Conservation (phyloP, 2,329 filamentous ascomycete genomes). For the Phyllosticta citrichinensis region DNA sequence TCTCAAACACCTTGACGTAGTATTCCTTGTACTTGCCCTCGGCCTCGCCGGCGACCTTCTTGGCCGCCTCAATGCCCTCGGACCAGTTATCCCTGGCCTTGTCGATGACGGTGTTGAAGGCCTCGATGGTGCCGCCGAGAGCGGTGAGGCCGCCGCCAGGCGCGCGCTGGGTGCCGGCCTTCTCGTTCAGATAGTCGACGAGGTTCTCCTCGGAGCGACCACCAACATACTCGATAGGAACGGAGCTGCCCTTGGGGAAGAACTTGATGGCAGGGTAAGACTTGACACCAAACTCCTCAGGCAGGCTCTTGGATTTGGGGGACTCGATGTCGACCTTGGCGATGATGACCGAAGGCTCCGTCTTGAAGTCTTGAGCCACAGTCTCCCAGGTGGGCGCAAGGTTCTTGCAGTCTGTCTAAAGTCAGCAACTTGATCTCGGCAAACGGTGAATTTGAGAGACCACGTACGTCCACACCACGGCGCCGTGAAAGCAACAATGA, state of each 20-base stretch:
- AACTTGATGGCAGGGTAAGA: constrained; percentile 97
- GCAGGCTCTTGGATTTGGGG: constrained; percentile 69
- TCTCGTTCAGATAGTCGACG: constrained; percentile 73
- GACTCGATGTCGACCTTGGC: constrained; percentile 95
- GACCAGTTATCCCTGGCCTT: constrained; percentile 56
- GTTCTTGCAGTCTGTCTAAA: constrained; percentile 75
- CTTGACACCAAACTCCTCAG: constrained; percentile 64
- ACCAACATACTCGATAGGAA: constrained; percentile 60
- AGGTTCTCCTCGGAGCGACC: constrained; percentile 69
- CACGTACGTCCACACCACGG: constrained; percentile 96
- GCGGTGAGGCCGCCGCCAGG: constrained; percentile 70
- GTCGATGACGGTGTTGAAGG: constrained; percentile 64
- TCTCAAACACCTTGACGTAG: constrained; percentile 85
- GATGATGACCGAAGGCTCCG: constrained; percentile 69
- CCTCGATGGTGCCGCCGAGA: constrained; percentile 70
- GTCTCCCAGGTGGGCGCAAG: constrained; percentile 87
- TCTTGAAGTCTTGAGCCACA: constrained; percentile 69
- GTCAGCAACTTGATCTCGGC: neutral
- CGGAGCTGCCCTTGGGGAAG: constrained; percentile 77
- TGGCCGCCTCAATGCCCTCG: constrained; percentile 59
- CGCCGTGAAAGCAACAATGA: constrained; percentile 92
- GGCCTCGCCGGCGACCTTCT: constrained; percentile 48
- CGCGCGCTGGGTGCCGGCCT: constrained; percentile 77
- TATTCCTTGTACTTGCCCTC: constrained; percentile 76
- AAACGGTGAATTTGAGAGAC: neutral